These are phyloP conservation scores for Nakaseomyces delphensis DNA, from an alignment of 1,139 yeast species.

Conservation along the genomic window DNA sequence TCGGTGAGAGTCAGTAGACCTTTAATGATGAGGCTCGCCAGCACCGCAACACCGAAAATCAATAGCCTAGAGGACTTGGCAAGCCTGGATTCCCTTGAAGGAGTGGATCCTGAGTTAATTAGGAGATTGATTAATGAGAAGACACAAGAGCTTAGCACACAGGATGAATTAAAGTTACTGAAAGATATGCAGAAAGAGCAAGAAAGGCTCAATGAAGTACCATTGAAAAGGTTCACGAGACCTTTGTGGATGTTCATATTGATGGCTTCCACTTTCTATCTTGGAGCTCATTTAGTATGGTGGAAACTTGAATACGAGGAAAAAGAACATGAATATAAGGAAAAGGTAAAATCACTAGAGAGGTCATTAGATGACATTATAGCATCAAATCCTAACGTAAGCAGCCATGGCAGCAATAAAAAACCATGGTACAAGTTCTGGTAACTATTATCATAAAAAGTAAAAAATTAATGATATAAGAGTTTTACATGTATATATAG, in stretches of 20 bases:
- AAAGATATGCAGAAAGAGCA: constrained; percentile 22
- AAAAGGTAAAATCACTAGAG: constrained; percentile 17
- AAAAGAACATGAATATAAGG: constrained; percentile 22
- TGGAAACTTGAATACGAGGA: constrained; percentile 31
- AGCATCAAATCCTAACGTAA: constrained; percentile 6
- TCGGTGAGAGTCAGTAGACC: background rate
- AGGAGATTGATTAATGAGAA: constrained; percentile 26
- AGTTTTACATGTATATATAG: background rate
- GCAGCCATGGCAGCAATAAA: background rate
- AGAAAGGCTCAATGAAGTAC: constrained; percentile 15
- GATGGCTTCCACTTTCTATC: constrained; percentile 28
- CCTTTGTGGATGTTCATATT: constrained; percentile 27
- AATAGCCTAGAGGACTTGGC: constrained; percentile 27
- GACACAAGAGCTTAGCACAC: constrained; percentile 25
- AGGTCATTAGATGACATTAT: constrained; percentile 13
- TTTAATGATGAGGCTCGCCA: background rate
- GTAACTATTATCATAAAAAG: constrained; percentile 7
- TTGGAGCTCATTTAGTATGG: constrained; percentile 30
- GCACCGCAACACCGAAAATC: constrained; percentile 9
- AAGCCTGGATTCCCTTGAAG: constrained; percentile 24
- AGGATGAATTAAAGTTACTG: constrained; percentile 26
- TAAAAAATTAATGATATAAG: background rate
- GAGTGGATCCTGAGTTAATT: constrained; percentile 28
- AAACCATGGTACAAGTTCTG: constrained; percentile 19
- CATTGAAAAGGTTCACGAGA: constrained; percentile 21